Percentiles rank a stretch among this genome's conserved stretches.
Evolutionary conservation across 2,329 filamentous ascomycete genomes (phyloP).

Genomic region (Decorospora gaudefroyi): DNA sequence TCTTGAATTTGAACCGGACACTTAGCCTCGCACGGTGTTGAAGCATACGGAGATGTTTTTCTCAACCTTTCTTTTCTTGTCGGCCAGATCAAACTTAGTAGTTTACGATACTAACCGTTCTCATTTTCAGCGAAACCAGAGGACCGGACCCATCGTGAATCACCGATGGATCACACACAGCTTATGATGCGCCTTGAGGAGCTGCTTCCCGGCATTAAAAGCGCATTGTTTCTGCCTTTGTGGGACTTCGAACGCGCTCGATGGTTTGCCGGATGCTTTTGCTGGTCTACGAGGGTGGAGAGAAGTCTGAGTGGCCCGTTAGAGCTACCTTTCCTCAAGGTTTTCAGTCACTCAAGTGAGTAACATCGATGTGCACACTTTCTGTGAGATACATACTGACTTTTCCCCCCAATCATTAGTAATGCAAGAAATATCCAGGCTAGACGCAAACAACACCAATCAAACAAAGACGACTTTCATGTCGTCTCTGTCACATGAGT

Average conservation of each 20-base stretch:
- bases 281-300: conserved; percentile 28
- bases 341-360: conserved; percentile 47
- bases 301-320: conserved; percentile 21
- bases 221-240: conserved; percentile 37
- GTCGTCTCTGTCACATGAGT: conserved; percentile 56
- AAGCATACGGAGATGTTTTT: too few species aligned
- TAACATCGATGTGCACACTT: neutral
- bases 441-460: conserved; percentile 46
- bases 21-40: too few species aligned
- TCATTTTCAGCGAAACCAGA: too few species aligned
- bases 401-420: too few species aligned
- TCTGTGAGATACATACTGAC: too few species aligned
- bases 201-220: conserved; percentile 48
- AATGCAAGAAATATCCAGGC: conserved; percentile 59
- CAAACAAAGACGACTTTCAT: conserved; percentile 57
- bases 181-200: conserved; percentile 48
- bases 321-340: conserved; percentile 29
- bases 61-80: too few species aligned
- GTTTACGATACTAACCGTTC: too few species aligned
- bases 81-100: too few species aligned
- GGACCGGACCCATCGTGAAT: too few species aligned
- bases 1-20: too few species aligned
- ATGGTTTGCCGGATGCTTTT: conserved; percentile 35
- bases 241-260: conserved; percentile 36
- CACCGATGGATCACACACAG: neutral